These are phyloP conservation scores for Lactarius akahatsu DNA, from an alignment of 768 basidiomycete species.

Conservation along the genomic window DNA sequence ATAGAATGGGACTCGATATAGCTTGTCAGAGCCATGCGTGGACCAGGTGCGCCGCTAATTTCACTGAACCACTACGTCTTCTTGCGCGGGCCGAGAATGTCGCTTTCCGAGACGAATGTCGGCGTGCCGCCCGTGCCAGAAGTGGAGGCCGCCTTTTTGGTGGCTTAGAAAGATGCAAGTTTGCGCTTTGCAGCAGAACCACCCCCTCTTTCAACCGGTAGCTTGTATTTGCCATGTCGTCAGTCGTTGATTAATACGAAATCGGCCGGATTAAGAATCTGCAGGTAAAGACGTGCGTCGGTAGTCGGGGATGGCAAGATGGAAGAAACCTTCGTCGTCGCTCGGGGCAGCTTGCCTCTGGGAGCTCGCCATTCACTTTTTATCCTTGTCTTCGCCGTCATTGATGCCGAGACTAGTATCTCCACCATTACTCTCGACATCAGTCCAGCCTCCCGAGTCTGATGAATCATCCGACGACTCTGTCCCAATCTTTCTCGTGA, in stretches of 20 bases:
- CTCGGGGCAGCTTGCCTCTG: slow-evolving; percentile 50
- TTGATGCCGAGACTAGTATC: slow-evolving; percentile 72
- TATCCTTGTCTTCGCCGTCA: slow-evolving; percentile 79
- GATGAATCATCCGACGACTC: slow-evolving; percentile 57
- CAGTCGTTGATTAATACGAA: slow-evolving; percentile 86
- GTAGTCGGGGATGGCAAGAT: neutral
- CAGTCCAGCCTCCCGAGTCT: slow-evolving; percentile 72
- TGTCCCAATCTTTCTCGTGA: slow-evolving; percentile 41
- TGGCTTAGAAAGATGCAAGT: slow-evolving; percentile 74
- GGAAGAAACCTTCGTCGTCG: slow-evolving; percentile 69
- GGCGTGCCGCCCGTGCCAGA: slow-evolving; percentile 45
- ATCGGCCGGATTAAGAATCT: slow-evolving; percentile 64
- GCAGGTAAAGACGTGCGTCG: slow-evolving; percentile 4
- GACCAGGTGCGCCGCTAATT: neutral
- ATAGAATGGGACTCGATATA: neutral
- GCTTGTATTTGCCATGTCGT: slow-evolving; percentile 64
- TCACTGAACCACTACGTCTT: too few relatives aligned
- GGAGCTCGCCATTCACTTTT: slow-evolving; percentile 29
- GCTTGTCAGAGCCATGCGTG: neutral
- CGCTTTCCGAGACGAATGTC: slow-evolving; percentile 81
- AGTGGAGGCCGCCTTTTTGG: slow-evolving; percentile 54
- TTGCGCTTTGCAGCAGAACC: slow-evolving; percentile 86
- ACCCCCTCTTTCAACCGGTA: slow-evolving; percentile 65
- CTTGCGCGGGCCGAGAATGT: slow-evolving; percentile 47
- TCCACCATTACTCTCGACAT: slow-evolving; percentile 69